These are phyloP conservation scores for Alternaria tenuissima DNA, from an alignment of 2,329 filamentous ascomycete species.

Conservation along the genomic window DNA sequence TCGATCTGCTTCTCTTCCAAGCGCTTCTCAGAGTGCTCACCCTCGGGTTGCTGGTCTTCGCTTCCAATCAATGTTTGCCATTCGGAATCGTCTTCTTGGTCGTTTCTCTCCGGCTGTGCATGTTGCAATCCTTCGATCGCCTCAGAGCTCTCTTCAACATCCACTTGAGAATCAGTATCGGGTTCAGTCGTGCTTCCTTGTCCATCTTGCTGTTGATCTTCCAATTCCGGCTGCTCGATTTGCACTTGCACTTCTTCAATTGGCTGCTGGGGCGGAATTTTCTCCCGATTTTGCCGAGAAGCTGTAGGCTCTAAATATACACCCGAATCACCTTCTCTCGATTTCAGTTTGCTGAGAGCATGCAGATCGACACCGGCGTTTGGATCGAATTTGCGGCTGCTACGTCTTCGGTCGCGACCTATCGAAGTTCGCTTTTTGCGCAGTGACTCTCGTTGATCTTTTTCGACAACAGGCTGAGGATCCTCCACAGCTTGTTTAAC, in stretches of 20 bases:
- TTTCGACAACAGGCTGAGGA: conserved; percentile 13
- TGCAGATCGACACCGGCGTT: conserved; percentile 33
- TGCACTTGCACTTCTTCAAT: conserved; percentile 11
- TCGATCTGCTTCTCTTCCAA: not conserved
- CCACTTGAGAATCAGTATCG: conserved; percentile 2
- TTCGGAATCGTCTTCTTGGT: not conserved
- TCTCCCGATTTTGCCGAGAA: conserved; percentile 15
- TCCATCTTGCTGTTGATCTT: conserved; percentile 17
- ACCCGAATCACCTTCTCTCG: conserved; percentile 28
- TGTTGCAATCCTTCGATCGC: not conserved
- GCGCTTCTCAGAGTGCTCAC: conserved; percentile 14
- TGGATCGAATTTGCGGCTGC: conserved; percentile 43
- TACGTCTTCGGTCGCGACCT: conserved; percentile 36
- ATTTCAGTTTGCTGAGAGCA: conserved; percentile 32
- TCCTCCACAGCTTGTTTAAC: conserved; percentile 38
- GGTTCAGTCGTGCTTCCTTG: conserved; percentile 8
- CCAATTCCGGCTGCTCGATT: conserved; percentile 7
- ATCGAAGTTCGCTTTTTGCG: conserved; percentile 41
- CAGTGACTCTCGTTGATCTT: conserved; percentile 22
- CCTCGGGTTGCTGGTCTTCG: conserved; percentile 9
- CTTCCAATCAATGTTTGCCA: not conserved
- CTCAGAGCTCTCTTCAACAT: not conserved
- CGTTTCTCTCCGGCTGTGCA: not conserved
- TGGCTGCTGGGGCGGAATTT: conserved; percentile 6
- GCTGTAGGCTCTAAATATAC: conserved; percentile 18